These are phyloP conservation scores for Alternaria brassicicola DNA, from an alignment of 2,329 filamentous ascomycete species.

Conservation along the genomic window DNA sequence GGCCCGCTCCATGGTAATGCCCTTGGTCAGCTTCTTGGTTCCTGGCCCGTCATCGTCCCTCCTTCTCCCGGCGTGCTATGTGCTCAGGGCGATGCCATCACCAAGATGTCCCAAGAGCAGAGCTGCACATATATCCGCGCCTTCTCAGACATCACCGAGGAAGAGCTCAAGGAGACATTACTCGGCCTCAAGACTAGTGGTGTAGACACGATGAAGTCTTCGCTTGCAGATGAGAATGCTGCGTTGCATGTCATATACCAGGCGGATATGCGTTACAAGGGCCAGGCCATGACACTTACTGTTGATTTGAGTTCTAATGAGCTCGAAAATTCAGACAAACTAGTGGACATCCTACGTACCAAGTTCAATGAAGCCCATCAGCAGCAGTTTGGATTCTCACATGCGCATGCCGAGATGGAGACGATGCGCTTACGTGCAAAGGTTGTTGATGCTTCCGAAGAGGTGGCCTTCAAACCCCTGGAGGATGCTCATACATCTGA, in stretches of 20 bases:
- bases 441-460: conserved; percentile 52
- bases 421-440: conserved; percentile 56
- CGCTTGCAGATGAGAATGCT: conserved; percentile 42
- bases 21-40: conserved; percentile 56
- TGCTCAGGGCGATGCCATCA: conserved; percentile 58
- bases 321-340: conserved; percentile 37
- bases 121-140: conserved; percentile 55
- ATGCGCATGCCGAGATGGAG: conserved; percentile 55
- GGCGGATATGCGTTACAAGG: conserved; percentile 57
- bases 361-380: conserved; percentile 54
- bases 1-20: conserved; percentile 60
- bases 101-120: conserved; percentile 56
- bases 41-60: conserved; percentile 61
- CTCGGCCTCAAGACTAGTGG: conserved; percentile 47
- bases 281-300: conserved; percentile 50
- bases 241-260: conserved; percentile 49
- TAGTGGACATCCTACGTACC: conserved; percentile 43
- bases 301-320: conserved; percentile 47
- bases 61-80: conserved; percentile 58
- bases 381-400: conserved; percentile 55
- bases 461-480: conserved; percentile 48
- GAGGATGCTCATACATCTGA: conserved; percentile 31
- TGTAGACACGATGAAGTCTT: conserved; percentile 48
- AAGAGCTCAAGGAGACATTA: conserved; percentile 46
- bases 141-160: conserved; percentile 45